Conservation (phyloP, 225 moss, liverwort and hornwort species). For the Bryoerythrophyllum caledonicum region DNA sequence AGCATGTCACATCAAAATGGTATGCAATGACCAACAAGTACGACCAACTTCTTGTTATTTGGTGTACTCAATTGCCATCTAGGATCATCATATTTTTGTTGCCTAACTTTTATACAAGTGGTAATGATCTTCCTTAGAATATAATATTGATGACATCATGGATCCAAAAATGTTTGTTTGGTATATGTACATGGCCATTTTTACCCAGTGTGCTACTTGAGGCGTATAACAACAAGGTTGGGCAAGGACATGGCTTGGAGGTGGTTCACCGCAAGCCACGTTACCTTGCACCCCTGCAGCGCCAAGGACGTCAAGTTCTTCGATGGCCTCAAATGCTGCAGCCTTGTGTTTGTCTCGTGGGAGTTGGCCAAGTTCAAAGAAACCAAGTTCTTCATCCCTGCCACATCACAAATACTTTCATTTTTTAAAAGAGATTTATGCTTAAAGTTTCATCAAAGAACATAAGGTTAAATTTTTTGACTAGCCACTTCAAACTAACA, state of each 20-base stretch:
- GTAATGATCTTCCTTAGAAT: too few species aligned
- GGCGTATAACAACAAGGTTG: constrained; percentile 74
- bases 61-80: too few species aligned
- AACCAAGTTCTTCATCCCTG: constrained; percentile 79
- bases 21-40: too few species aligned
- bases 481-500: too few species aligned
- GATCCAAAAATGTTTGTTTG: not conserved
- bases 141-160: not conserved
- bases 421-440: too few species aligned
- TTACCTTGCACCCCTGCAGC: constrained; percentile 79
- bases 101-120: not conserved
- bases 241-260: constrained; percentile 66
- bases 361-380: constrained; percentile 81
- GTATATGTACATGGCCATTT: constrained; percentile 6
- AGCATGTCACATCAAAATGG: too few species aligned
- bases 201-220: constrained; percentile 27
- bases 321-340: constrained; percentile 69
- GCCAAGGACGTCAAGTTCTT: constrained; percentile 78
- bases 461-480: not conserved
- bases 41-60: too few species aligned
- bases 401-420: not conserved
- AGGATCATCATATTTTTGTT: too few species aligned
- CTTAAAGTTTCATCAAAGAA: not conserved
- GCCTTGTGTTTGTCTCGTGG: constrained; percentile 73
- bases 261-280: constrained; percentile 63